Evolutionary conservation across 495 filamentous ascomycete species (phyloP).

Genomic region (Pyronema domesticum): DNA sequence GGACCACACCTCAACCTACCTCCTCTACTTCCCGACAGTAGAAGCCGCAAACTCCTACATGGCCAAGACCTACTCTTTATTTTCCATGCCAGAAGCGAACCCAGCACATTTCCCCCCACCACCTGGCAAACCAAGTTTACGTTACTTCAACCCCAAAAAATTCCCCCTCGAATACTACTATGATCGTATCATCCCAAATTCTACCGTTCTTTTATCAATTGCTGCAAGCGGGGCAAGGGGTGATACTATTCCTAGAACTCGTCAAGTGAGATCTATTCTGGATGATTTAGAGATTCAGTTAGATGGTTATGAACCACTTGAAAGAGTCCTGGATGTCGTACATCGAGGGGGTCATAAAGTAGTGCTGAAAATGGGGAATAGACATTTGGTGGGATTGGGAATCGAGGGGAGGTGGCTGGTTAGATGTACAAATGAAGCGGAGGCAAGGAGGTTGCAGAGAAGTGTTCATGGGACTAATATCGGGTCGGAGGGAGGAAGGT

Average conservation of each 20-base stretch:
- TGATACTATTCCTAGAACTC: constrained; percentile 15
- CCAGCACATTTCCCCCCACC: no score
- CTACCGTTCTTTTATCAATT: not conserved
- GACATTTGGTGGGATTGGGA: constrained; percentile 5
- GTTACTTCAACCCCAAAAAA: no score
- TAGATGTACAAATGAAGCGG: constrained; percentile 14
- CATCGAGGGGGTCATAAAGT: constrained; percentile 12
- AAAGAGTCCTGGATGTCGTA: constrained; percentile 1
- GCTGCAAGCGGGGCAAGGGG: not conserved
- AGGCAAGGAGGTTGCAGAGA: constrained; percentile 5
- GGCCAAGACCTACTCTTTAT: no score
- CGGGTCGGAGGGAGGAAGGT: no score
- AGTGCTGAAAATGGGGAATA: constrained; percentile 8
- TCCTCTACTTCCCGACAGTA: no score
- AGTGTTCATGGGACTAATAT: no score
- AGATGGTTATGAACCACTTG: constrained; percentile 7
- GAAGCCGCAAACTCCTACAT: no score
- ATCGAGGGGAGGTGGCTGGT: constrained; percentile 21
- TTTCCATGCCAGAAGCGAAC: no score
- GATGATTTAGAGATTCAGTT: constrained; percentile 12
- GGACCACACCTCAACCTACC: no score
- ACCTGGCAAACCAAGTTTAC: no score
- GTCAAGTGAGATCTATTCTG: constrained; percentile 13
- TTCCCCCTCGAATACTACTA: not conserved
- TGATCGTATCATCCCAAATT: not conserved